Percentiles rank a stretch among this genome's conserved stretches.
Evolutionary conservation across 768 basidiomycete genomes (phyloP).

Genomic region (Bullera alba): DNA sequence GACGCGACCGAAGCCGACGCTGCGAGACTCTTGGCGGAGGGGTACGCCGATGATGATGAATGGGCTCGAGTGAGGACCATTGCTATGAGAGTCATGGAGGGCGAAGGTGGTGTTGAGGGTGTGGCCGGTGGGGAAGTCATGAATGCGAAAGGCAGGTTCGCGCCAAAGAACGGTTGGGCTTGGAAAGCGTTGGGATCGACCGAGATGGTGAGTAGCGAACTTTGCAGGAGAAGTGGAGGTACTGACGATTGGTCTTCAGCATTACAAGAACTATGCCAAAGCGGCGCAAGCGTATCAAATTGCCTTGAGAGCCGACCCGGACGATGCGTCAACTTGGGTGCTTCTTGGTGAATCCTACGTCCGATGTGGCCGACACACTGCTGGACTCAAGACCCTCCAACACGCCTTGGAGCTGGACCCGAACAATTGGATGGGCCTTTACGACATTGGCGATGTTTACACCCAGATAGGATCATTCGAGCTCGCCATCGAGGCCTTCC

Average conservation of each 20-base stretch:
- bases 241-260: slow-evolving; percentile 12
- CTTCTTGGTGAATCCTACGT: slow-evolving; percentile 86
- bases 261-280: slow-evolving; percentile 55
- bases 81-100: slow-evolving; percentile 85
- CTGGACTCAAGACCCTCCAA: slow-evolving; percentile 77
- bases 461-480: slow-evolving; percentile 65
- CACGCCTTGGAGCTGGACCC: slow-evolving; percentile 68
- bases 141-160: slow-evolving; percentile 43
- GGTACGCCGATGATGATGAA: slow-evolving; percentile 85
- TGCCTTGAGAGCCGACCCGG: slow-evolving; percentile 68
- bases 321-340: slow-evolving; percentile 78
- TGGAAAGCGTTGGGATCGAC: slow-evolving; percentile 95
- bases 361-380: slow-evolving; percentile 76
- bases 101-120: slow-evolving; percentile 72
- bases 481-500: slow-evolving; percentile 65
- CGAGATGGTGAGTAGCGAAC: slow-evolving; percentile 61
- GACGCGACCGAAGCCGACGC: slow-evolving; percentile 82
- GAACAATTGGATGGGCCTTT: slow-evolving; percentile 73
- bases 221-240: neutral
- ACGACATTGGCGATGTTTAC: slow-evolving; percentile 77
- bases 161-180: slow-evolving; percentile 83
- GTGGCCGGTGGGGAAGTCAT: slow-evolving; percentile 50
- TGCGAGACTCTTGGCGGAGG: slow-evolving; percentile 71
- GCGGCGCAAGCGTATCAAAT: slow-evolving; percentile 81
- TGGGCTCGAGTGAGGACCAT: slow-evolving; percentile 95